Percentiles rank a stretch among this genome's conserved stretches.
Evolutionary conservation across 2,329 filamentous ascomycete genomes (phyloP).

Genomic region (Xylariaceae sp.): DNA sequence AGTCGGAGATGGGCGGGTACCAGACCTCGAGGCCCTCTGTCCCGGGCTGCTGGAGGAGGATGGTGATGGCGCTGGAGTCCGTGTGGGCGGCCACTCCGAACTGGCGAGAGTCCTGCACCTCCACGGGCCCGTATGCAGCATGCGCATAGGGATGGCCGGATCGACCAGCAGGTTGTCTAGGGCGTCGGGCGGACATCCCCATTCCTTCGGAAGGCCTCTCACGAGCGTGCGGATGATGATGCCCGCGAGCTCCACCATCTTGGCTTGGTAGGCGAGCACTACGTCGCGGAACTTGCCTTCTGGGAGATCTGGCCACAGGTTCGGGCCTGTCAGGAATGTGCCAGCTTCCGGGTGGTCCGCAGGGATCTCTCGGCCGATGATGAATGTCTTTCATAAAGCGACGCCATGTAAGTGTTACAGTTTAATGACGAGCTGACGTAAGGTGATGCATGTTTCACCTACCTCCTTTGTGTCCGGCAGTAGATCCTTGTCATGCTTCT

Average conservation of each 20-base stretch:
- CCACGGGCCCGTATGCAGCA: constrained; percentile 19
- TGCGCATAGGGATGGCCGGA: constrained; percentile 21
- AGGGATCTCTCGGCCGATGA: constrained; percentile 23
- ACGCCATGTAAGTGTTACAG: background rate
- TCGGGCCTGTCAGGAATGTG: constrained; percentile 29
- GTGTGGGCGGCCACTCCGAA: constrained; percentile 21
- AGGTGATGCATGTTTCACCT: background rate
- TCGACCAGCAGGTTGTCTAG: constrained; percentile 19
- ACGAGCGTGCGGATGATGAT: constrained; percentile 22
- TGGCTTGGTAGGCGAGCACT: constrained; percentile 23
- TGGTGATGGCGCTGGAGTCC: constrained; percentile 24
- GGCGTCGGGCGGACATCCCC: constrained; percentile 13
- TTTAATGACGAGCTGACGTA: background rate
- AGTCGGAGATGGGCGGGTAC: constrained; percentile 13
- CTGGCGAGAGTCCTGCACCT: constrained; percentile 3
- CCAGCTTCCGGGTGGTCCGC: constrained; percentile 21
- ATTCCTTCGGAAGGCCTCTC: constrained; percentile 24
- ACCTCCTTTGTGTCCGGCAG: constrained; percentile 25
- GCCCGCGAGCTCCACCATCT: constrained; percentile 21
- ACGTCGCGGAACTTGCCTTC: constrained; percentile 27
- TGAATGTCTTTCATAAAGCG: constrained; percentile 20
- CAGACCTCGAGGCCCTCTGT: constrained; percentile 24
- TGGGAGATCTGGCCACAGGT: constrained; percentile 29
- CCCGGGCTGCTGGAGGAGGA: constrained; percentile 24
- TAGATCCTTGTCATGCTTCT: no score